Conservation (phyloP, 495 filamentous ascomycete genomes). For the Penicillium ucsense region DNA sequence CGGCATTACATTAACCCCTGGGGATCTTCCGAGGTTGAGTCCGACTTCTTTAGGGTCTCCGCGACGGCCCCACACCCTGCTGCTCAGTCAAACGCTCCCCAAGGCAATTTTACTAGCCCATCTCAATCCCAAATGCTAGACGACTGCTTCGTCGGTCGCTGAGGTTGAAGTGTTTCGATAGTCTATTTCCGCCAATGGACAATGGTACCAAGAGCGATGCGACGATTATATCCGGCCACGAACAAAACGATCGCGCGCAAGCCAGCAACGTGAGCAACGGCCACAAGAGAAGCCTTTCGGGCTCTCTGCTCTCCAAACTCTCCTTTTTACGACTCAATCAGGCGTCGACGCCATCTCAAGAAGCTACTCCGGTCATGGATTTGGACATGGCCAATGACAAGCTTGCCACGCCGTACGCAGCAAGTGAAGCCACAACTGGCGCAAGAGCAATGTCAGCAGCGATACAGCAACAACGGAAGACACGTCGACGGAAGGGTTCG, state of each 20-base stretch:
- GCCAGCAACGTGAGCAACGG: conserved; percentile 33
- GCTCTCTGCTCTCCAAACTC: conserved; percentile 42
- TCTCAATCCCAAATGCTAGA: conserved; percentile 6
- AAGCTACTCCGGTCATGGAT: conserved; percentile 33
- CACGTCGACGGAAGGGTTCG: conserved; percentile 67
- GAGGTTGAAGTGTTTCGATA: conserved; percentile 8
- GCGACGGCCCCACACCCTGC: too few relatives aligned
- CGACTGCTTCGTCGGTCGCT: conserved; percentile 16
- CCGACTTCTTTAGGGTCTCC: background rate
- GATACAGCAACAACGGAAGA: conserved; percentile 56
- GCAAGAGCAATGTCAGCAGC: conserved; percentile 45
- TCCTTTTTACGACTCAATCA: conserved; percentile 50
- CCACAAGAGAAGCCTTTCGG: conserved; percentile 58
- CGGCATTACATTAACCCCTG: conserved; percentile 4
- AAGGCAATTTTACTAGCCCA: background rate
- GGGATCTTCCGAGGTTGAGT: background rate
- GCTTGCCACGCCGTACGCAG: conserved; percentile 16
- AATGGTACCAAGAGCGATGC: conserved; percentile 21
- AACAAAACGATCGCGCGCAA: conserved; percentile 24
- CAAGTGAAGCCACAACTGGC: conserved; percentile 10
- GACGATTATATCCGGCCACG: conserved; percentile 19
- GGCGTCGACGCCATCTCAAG: conserved; percentile 19
- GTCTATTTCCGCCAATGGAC: conserved; percentile 28
- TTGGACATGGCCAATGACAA: conserved; percentile 30
- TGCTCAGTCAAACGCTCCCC: too few relatives aligned